Evolutionary conservation across 129 eudicot species (phyloP).

Genomic region (Lactuca saligna): DNA sequence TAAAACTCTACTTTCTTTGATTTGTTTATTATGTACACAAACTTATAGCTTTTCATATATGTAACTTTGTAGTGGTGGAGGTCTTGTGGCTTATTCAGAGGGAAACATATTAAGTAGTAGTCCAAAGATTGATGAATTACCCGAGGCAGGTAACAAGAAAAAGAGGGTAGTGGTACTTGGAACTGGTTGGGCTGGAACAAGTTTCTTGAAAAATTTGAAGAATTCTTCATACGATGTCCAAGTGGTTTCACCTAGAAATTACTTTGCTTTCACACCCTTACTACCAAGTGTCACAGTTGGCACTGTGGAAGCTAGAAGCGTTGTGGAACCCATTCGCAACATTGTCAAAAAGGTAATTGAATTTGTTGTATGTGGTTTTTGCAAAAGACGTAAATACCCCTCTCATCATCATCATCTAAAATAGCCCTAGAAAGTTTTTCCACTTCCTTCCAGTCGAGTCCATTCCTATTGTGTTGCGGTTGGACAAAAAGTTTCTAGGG

Average conservation of each 20-base stretch:
- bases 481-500: too few species aligned
- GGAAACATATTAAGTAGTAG: slow-evolving; percentile 19
- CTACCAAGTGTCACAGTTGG: slow-evolving; percentile 49
- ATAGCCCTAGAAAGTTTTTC: too few species aligned
- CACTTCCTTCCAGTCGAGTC: too few species aligned
- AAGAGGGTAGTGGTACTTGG: slow-evolving; percentile 47
- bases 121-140: slow-evolving; percentile 7
- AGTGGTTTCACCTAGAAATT: slow-evolving; percentile 45
- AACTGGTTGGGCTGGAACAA: slow-evolving; percentile 49
- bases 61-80: slow-evolving; percentile 34
- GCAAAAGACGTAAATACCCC: too few species aligned
- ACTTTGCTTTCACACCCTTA: slow-evolving; percentile 46
- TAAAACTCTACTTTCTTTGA: too few species aligned
- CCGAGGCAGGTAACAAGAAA: slow-evolving; percentile 30
- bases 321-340: slow-evolving; percentile 47
- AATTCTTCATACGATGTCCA: slow-evolving; percentile 37
- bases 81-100: slow-evolving; percentile 37
- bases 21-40: neutral
- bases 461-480: too few species aligned
- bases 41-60: neutral
- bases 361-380: too few species aligned
- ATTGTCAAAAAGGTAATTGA: slow-evolving; percentile 40
- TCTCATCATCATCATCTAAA: too few species aligned
- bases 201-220: slow-evolving; percentile 37
- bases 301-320: slow-evolving; percentile 46